Evolutionary conservation across 1,284 basidiomycete species (phyloP), one percentile per base, ranked within the genome.

Genomic region (Fomitopsis pinicola): DNA sequence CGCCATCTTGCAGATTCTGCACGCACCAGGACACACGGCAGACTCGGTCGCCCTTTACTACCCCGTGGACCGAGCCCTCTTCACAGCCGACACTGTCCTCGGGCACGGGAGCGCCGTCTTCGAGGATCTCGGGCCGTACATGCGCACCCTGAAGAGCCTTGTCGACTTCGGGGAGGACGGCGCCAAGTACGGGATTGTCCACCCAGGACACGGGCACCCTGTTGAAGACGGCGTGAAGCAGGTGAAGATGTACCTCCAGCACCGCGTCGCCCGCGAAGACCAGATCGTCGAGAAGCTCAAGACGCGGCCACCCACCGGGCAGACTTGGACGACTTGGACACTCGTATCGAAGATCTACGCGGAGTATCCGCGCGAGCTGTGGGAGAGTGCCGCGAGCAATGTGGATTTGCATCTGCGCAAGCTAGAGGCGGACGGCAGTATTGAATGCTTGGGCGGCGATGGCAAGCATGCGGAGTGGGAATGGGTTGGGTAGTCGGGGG

Each of bases 81-180:
- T 97, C 76, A 96, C 94, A 0, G 94, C 91, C 1, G 97, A 98
- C 75, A 93, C 90, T 6, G 87, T 98, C 5, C 84, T 98, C 26
- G 96, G 97, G 0, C 87, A 95, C 65, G 95, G 95, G 2, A 95
- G 95, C 0, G 85, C 94, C 1, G 88, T 97, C 2, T 98, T 98
- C 70, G 91, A 93, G 67, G 92, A 97, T 70, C 84, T 98, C 7
- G 79, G 80, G 0, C 71, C 82, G 1, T 97, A 97, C 71, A 76
- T 97, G 58, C 65, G 76, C 4, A 88, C 87, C 63, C 80, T 97
- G n/a, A 79, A 82, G 58, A 82, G 79, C 64, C 82, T 92, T 70
- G 76, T 87, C 14, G 76, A 79, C 2, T 80, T 83, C 61, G 62
- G 64, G 22, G 60, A 71, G 61, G 59, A 40, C 12, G 61, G 56